Base-by-base conservation (phyloP, 257 asterid species). In the Solanum verrucosum region DNA sequence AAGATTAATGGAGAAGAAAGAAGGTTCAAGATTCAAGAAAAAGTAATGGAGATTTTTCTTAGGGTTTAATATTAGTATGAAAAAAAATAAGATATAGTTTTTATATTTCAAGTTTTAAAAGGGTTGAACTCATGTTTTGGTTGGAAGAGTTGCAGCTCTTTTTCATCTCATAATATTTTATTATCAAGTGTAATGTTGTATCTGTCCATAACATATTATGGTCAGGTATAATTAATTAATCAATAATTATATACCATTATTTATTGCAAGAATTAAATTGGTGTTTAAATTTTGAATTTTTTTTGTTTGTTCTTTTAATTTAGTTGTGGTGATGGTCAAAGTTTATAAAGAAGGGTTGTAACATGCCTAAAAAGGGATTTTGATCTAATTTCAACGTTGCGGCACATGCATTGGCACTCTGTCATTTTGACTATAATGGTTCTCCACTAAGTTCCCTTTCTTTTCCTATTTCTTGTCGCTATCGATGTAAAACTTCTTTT, bases 91-190 rank as follows among this genome's bases (percentile, higher is more conserved):
- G 40, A 31, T 71, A 71, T 33, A 33, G 44, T 72, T 72, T 71
- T 33, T 77, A 29, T 60, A 34, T 49, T 16, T 15, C 6, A 18
- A 82, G 84, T 77, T 77, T 40, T n/a, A 6, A 75, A 72, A 72
- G 90, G 56, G 90, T 49, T 90, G 92, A 91, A 20, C 93, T 87
- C 56, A 90, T 83, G 89, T 92, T 93, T 93, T 92, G 94, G 93
- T 91, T 87, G 90, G 88, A 56, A 20, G 83, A 37, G 83, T 91
- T 85, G 70, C 91, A 73, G 31, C 91, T 38, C 38, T 52, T 67
- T 89, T n/a, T 7, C 37, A 9, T 9, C 18, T 49, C 31, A 29
- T 49, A 82, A 49, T 49, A 82, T 82, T 49, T 49, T 49, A 49
- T 29, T 46, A 35, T 49, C 29, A 18, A 71, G 86, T 49, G 86